Percentiles rank a stretch among this genome's conserved stretches.
phyloP scores from a whole-genome alignment of 2,329 filamentous ascomycete genomes.

The Aureobasidium sp. region DNA sequence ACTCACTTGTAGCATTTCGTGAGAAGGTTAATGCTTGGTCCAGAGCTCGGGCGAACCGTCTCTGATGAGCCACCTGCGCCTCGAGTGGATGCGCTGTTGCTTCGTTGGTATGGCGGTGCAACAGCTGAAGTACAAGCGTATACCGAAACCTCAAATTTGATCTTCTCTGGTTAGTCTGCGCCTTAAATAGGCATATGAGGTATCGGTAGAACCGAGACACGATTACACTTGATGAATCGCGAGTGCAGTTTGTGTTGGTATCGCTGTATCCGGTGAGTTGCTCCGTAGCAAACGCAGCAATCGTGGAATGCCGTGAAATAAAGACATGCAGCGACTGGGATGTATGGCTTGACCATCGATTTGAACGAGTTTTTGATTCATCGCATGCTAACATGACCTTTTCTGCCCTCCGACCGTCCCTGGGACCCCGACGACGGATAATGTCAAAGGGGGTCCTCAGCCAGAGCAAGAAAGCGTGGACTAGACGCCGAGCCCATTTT shows the following conservation, averaged over 20 bases:
- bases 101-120: background rate
- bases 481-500: conserved; percentile 15
- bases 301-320: background rate
- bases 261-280: background rate
- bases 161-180: background rate
- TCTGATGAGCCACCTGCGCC: conserved; percentile 7
- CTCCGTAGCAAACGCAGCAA: background rate
- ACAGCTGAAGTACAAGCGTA: background rate
- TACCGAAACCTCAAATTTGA: background rate
- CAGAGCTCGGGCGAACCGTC: background rate
- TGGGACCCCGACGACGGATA: conserved; percentile 4
- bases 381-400: conserved; percentile 18
- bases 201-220: too few relatives aligned
- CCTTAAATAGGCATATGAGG: background rate
- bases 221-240: background rate
- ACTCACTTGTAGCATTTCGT: background rate
- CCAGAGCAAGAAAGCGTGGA: conserved; percentile 12
- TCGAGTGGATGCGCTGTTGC: background rate
- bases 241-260: background rate
- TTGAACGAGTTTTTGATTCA: conserved; percentile 19
- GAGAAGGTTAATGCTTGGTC: background rate
- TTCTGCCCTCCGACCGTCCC: conserved; percentile 16
- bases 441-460: background rate
- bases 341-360: background rate
- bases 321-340: background rate